Percentiles rank a stretch among this genome's conserved stretches.
Conservation (phyloP, 2,329 filamentous ascomycete species). For the Colletotrichum lentis region DNA sequence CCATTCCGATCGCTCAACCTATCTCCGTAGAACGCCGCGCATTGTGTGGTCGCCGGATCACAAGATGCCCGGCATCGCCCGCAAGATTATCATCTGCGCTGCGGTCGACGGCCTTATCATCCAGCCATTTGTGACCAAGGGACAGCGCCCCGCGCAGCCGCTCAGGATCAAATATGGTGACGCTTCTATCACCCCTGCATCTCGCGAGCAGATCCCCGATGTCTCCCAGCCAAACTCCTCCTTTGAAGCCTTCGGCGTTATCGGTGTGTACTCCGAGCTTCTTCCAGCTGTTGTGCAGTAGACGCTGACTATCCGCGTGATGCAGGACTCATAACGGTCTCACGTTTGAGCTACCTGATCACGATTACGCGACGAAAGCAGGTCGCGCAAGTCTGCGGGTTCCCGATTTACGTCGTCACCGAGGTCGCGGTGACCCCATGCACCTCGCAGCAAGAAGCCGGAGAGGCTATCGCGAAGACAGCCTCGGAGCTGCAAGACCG, state of each 20-base stretch:
- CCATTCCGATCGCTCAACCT: background rate
- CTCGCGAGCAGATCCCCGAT: slow-evolving; percentile 58
- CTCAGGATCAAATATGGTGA: slow-evolving; percentile 76
- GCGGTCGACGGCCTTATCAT: slow-evolving; percentile 84
- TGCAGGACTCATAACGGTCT: slow-evolving; percentile 83
- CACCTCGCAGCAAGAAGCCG: slow-evolving; percentile 76
- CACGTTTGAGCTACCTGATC: slow-evolving; percentile 82
- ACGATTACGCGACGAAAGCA: slow-evolving; percentile 87
- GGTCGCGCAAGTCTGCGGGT: slow-evolving; percentile 85
- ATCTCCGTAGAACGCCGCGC: background rate
- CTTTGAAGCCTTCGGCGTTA: slow-evolving; percentile 68
- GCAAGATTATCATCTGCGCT: slow-evolving; percentile 82
- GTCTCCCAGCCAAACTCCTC: slow-evolving; percentile 55
- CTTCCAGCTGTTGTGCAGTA: background rate
- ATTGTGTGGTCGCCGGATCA: slow-evolving; percentile 11
- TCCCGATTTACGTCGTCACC: slow-evolving; percentile 84
- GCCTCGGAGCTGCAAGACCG: slow-evolving; percentile 52
- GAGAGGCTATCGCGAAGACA: slow-evolving; percentile 73
- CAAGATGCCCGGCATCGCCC: slow-evolving; percentile 77
- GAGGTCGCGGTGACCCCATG: slow-evolving; percentile 92
- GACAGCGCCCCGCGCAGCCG: slow-evolving; percentile 63
- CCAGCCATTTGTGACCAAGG: slow-evolving; percentile 72
- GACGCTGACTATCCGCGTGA: slow-evolving; percentile 31
- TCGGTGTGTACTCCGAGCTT: slow-evolving; percentile 56
- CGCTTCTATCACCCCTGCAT: slow-evolving; percentile 54